Evolutionary conservation across 352 stramenopile species (phyloP).

Genomic region (Phytopythium boreale): DNA sequence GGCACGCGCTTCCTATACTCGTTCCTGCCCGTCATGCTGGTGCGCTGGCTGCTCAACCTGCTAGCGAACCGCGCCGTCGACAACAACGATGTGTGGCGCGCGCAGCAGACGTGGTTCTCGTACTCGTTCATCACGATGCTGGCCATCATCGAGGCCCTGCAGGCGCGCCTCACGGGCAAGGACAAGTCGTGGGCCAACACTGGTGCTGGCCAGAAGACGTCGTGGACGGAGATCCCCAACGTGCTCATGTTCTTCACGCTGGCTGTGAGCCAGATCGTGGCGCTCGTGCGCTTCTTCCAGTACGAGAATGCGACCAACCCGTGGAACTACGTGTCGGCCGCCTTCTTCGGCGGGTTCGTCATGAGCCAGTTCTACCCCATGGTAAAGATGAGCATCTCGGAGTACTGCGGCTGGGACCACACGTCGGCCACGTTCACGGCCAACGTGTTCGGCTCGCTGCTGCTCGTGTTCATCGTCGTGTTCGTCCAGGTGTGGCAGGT

Average conservation of each 20-base stretch:
- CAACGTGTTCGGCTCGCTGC: constrained; percentile 80
- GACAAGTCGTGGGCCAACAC: constrained; percentile 89
- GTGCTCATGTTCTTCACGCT: constrained; percentile 88
- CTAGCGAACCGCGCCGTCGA: constrained; percentile 84
- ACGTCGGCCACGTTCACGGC: constrained; percentile 77
- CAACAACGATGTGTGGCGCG: constrained; percentile 88
- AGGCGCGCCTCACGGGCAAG: constrained; percentile 78
- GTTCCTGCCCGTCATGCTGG: constrained; percentile 83
- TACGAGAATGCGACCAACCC: constrained; percentile 87
- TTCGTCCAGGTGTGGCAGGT: constrained; percentile 89
- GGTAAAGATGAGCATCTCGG: constrained; percentile 90
- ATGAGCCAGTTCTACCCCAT: constrained; percentile 88
- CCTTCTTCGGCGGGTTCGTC: constrained; percentile 88
- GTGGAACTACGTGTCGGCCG: constrained; percentile 87
- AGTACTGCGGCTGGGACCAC: constrained; percentile 90
- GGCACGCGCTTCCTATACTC: constrained; percentile 81
- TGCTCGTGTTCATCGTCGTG: constrained; percentile 82
- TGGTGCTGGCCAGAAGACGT: constrained; percentile 86
- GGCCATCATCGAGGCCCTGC: constrained; percentile 79
- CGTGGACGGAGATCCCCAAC: constrained; percentile 87
- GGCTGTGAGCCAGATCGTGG: constrained; percentile 66
- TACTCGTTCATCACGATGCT: constrained; percentile 89
- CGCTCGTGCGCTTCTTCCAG: constrained; percentile 83
- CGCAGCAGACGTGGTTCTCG: constrained; percentile 89
- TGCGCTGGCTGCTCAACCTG: constrained; percentile 80